These are phyloP conservation scores for Eleusine coracana DNA, from an alignment of 176 grass and related monocot species.

Conservation along the genomic window DNA sequence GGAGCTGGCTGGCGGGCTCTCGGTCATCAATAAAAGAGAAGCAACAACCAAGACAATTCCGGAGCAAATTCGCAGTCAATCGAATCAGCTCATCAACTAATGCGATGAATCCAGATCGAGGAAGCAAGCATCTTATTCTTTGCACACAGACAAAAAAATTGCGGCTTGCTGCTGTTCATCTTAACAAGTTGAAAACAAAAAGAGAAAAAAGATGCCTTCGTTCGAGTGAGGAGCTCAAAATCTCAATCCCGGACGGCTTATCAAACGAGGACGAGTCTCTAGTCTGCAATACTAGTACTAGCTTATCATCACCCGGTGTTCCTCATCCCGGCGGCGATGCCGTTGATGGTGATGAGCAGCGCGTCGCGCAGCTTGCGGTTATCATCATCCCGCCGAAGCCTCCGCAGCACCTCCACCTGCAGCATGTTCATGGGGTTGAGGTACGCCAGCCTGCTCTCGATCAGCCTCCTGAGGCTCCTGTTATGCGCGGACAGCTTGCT, in stretches of 20 bases:
- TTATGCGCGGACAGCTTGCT: constrained; percentile 77
- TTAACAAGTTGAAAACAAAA: background rate
- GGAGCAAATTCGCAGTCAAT: too few relatives aligned
- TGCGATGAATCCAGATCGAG: background rate
- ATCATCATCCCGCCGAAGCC: constrained; percentile 66
- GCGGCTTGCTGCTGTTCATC: background rate
- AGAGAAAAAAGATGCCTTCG: background rate
- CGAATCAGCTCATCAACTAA: too few relatives aligned
- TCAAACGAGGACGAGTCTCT: background rate
- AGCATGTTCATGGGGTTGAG: constrained; percentile 90
- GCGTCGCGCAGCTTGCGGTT: constrained; percentile 65
- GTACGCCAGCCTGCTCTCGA: constrained; percentile 77
- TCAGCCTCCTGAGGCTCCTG: constrained; percentile 61
- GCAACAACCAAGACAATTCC: too few relatives aligned
- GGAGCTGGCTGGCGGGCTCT: too few relatives aligned
- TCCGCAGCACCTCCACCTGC: constrained; percentile 82
- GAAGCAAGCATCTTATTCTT: background rate
- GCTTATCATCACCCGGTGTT: constrained; percentile 65
- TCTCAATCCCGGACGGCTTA: background rate
- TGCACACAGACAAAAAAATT: background rate
- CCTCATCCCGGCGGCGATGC: constrained; percentile 91
- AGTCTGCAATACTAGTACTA: background rate
- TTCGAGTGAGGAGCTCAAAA: background rate
- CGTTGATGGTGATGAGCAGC: constrained; percentile 91
- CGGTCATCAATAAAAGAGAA: too few relatives aligned